Percentiles rank a stretch among this genome's conserved stretches.
Evolutionary conservation across 2,329 filamentous ascomycete species (phyloP).

Genomic region (Alternaria brassicae): DNA sequence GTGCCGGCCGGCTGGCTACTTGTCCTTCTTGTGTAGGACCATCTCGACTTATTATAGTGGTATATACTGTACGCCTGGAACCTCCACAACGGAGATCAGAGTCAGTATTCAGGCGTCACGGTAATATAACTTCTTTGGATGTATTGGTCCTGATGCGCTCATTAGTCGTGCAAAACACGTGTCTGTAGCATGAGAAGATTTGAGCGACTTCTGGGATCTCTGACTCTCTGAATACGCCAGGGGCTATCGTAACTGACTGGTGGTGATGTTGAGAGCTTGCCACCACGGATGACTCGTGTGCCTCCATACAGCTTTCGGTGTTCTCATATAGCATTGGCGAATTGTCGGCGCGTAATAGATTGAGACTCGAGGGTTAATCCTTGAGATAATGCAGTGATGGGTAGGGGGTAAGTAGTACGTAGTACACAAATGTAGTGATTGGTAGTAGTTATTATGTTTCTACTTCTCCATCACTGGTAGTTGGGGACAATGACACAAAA

Average conservation of each 20-base stretch:
- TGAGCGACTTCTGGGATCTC: background rate
- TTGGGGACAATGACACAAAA: no score
- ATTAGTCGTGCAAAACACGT: background rate
- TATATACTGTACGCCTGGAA: background rate
- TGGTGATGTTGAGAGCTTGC: background rate
- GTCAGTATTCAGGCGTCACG: background rate
- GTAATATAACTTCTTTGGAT: background rate
- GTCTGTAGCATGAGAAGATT: constrained; percentile 7
- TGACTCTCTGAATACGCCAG: background rate
- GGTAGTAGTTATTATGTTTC: no score
- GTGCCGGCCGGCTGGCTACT: background rate
- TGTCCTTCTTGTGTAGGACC: background rate
- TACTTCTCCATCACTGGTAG: no score
- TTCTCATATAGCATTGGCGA: background rate
- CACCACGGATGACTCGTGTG: background rate
- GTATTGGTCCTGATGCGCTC: constrained; percentile 2
- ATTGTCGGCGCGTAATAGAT: constrained; percentile 1
- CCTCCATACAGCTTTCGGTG: background rate
- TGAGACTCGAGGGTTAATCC: background rate
- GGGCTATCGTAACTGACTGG: background rate
- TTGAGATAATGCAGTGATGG: background rate
- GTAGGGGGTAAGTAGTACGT: no score
- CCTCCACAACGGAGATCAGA: background rate
- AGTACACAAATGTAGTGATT: no score
- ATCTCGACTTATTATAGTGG: background rate